phyloP scores from a whole-genome alignment of 2,329 filamentous ascomycete species.

The Ceratocystiopsis sp. region DNA sequence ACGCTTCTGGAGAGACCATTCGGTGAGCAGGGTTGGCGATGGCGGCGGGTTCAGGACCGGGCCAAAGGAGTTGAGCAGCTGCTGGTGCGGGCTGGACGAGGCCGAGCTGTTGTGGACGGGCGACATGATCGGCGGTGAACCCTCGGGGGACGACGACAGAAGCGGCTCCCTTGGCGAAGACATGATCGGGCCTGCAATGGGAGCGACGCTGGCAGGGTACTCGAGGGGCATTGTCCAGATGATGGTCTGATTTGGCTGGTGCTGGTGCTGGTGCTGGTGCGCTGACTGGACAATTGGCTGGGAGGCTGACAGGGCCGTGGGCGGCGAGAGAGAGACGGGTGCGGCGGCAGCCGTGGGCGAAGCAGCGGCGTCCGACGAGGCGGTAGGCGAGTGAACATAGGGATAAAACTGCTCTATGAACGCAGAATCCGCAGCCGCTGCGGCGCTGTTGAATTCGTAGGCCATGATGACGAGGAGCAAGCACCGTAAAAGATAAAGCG shows the following conservation, averaged over 20 bases:
- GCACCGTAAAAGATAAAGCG: not conserved
- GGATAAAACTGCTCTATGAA: slow-evolving; percentile 39
- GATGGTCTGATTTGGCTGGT: slow-evolving; percentile 23
- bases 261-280: slow-evolving; percentile 12
- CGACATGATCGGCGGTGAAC: slow-evolving; percentile 30
- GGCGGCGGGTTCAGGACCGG: too few relatives aligned
- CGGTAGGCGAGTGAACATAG: slow-evolving; percentile 18
- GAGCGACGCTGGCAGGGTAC: slow-evolving; percentile 19
- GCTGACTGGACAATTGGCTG: too few relatives aligned
- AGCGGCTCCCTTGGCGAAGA: slow-evolving; percentile 24
- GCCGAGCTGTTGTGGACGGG: slow-evolving; percentile 27
- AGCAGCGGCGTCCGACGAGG: slow-evolving; percentile 14
- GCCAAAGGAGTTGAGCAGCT: too few relatives aligned
- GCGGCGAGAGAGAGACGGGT: slow-evolving; percentile 18
- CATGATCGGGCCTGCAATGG: slow-evolving; percentile 14
- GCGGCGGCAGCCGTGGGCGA: slow-evolving; percentile 18
- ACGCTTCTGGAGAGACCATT: slow-evolving; percentile 44
- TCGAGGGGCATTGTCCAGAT: slow-evolving; percentile 37
- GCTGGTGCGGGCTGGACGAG: slow-evolving; percentile 35
- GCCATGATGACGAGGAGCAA: slow-evolving; percentile 4
- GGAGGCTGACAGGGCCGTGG: slow-evolving; percentile 21
- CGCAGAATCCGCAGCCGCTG: slow-evolving; percentile 35
- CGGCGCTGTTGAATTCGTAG: slow-evolving; percentile 10
- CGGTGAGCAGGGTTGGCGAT: slow-evolving; percentile 32
- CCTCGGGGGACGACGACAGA: slow-evolving; percentile 34